phyloP scores from a whole-genome alignment of 2,329 filamentous ascomycete species.

The Paracoccidioides lutzii region DNA sequence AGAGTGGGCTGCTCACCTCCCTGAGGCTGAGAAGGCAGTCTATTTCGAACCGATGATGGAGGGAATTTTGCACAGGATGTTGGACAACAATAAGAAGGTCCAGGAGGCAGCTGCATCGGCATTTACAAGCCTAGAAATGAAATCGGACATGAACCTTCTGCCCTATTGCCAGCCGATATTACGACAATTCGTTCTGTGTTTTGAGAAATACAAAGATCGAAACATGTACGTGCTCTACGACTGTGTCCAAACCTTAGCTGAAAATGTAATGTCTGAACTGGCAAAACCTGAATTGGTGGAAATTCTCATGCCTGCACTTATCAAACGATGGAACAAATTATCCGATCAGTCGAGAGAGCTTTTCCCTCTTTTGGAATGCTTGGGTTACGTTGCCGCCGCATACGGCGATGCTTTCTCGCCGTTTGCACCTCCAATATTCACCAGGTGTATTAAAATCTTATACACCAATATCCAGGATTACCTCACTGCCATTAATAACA shows the following conservation, averaged over 20 bases:
- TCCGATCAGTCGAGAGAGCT: constrained; percentile 82
- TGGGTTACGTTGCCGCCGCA: constrained; percentile 85
- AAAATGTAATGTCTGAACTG: constrained; percentile 72
- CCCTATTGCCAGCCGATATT: constrained; percentile 86
- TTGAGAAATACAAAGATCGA: constrained; percentile 89
- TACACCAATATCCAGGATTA: constrained; percentile 80
- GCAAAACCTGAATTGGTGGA: constrained; percentile 70
- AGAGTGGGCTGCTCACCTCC: constrained; percentile 72
- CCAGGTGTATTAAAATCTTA: constrained; percentile 79
- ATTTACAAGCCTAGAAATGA: constrained; percentile 91
- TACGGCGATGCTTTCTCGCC: constrained; percentile 70
- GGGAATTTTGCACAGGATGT: constrained; percentile 83
- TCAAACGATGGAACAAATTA: constrained; percentile 75
- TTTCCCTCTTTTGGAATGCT: constrained; percentile 88
- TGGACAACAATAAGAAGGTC: constrained; percentile 94
- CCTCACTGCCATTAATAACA: constrained; percentile 55
- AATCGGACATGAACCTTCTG: constrained; percentile 65
- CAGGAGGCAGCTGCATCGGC: constrained; percentile 93
- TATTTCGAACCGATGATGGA: constrained; percentile 97
- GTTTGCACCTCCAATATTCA: constrained; percentile 77
- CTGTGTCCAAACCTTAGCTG: constrained; percentile 91
- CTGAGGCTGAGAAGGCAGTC: constrained; percentile 52
- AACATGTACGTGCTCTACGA: constrained; percentile 99
- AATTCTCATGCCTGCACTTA: constrained; percentile 83
- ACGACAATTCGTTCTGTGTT: constrained; percentile 82